These are phyloP conservation scores for Suhomyces chickasaworum DNA, from an alignment of 1,139 yeast genomes.

Conservation along the genomic window DNA sequence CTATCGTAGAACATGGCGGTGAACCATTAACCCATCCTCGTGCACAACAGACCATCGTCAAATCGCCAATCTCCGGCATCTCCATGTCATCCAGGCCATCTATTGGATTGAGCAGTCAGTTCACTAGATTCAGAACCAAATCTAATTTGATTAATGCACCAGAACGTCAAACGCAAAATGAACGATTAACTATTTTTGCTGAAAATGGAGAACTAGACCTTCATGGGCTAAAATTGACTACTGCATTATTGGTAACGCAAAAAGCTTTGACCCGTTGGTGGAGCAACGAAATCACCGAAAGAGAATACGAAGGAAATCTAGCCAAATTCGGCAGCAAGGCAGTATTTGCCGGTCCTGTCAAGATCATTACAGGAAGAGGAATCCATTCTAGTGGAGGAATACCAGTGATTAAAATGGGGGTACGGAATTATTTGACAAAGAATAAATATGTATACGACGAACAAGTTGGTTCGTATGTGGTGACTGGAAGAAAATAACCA, in stretches of 20 bases:
- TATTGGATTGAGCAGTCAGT: slow-evolving; percentile 14
- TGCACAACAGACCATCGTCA: background rate
- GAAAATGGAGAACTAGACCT: slow-evolving; percentile 46
- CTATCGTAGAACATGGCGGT: slow-evolving; percentile 28
- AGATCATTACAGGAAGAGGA: slow-evolving; percentile 63
- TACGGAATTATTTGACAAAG: slow-evolving; percentile 35
- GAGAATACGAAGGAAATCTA: slow-evolving; percentile 43
- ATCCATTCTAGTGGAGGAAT: slow-evolving; percentile 58
- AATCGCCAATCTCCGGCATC: background rate
- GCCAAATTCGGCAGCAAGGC: slow-evolving; percentile 33
- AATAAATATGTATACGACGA: slow-evolving; percentile 47
- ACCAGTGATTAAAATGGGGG: slow-evolving; percentile 44
- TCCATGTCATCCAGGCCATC: background rate
- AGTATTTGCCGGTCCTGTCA: slow-evolving; percentile 37
- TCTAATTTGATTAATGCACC: slow-evolving; percentile 6
- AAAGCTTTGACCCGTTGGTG: slow-evolving; percentile 53
- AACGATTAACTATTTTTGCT: background rate
- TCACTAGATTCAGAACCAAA: slow-evolving; percentile 15
- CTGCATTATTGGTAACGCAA: slow-evolving; percentile 42
- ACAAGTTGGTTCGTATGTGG: slow-evolving; percentile 43
- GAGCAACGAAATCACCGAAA: slow-evolving; percentile 43
- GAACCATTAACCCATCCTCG: slow-evolving; percentile 17
- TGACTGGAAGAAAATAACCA: slow-evolving; percentile 21
- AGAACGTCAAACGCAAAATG: slow-evolving; percentile 4
- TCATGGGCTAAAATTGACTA: slow-evolving; percentile 49